phyloP scores from a whole-genome alignment of 2,329 filamentous ascomycete genomes.

The Claviceps citrina region DNA sequence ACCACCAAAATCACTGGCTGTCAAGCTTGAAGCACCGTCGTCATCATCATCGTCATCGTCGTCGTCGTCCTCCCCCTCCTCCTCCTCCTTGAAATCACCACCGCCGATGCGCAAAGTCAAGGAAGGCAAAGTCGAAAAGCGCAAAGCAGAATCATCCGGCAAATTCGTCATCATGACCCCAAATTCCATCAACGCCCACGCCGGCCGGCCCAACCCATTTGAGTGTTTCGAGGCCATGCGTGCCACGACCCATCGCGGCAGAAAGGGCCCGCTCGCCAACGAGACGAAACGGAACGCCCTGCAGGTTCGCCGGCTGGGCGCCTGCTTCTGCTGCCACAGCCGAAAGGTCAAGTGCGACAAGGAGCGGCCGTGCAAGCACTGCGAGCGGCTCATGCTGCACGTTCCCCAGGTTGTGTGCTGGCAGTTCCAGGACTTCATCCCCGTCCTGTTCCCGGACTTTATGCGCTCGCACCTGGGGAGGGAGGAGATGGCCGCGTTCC shows the following conservation, averaged over 20 bases:
- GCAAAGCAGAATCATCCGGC: conserved; percentile 15
- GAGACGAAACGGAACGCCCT: conserved; percentile 40
- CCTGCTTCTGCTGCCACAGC: conserved; percentile 44
- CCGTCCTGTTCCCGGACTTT: conserved; percentile 36
- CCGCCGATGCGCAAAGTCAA: conserved; percentile 28
- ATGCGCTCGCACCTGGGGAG: conserved; percentile 35
- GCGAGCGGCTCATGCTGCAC: conserved; percentile 33
- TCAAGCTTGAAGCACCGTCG: conserved; percentile 12
- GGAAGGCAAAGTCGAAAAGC: conserved; percentile 21
- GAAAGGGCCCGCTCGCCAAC: conserved; percentile 39
- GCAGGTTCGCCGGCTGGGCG: conserved; percentile 36
- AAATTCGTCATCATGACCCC: conserved; percentile 43
- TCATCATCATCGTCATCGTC: neutral
- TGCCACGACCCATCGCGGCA: conserved; percentile 36
- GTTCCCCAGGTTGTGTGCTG: conserved; percentile 42
- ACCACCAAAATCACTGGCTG: conserved; percentile 14
- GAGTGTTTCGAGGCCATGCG: conserved; percentile 40
- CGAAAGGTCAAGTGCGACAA: conserved; percentile 44
- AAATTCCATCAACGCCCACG: conserved; percentile 34
- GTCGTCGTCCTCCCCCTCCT: neutral
- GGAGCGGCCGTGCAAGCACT: conserved; percentile 40
- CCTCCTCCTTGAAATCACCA: conserved; percentile 13
- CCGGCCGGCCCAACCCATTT: conserved; percentile 34
- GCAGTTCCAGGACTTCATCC: conserved; percentile 41
- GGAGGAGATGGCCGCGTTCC: conserved; percentile 33